Evolutionary conservation across 768 basidiomycete genomes (phyloP), one percentile per base, ranked within the genome.

Genomic region (Pisolithus microcarpus): DNA sequence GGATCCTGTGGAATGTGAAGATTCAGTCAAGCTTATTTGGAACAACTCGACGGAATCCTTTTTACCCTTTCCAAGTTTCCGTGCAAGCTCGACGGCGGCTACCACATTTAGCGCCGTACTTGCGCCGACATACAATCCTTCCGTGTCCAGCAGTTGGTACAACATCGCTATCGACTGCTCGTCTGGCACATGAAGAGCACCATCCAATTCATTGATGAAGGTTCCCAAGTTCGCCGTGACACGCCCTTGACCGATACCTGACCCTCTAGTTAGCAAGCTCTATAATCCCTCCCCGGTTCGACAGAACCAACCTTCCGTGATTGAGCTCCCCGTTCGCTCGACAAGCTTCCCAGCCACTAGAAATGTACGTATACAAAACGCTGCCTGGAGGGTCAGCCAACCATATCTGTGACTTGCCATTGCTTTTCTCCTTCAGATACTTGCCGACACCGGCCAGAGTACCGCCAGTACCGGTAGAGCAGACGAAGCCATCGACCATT

Each of bases 381-480:
- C 90, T 92, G 38, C 96, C 96, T 0, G 96, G 96, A 13, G 96
- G 96, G 62, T 99, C 96, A 13, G 96, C 96, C 30, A 99, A 72
- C 90, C 90, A 98, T 48, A 89, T 76, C 69, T 98, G 87, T 9
- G 85, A 81, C 65, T 80, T 85, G 7, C 86, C 88, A 0, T 57
- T 63, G 55, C 84, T 89, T 71, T 79, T 82, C 71, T 96, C 91
- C 67, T 86, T 87, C 65, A 99, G 65, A 62, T 77, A 89, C 59
- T 79, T 81, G 9, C 93, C 91, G 2, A 81, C 80, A 31, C 96
- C 96, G 7, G 95, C 94, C 16, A 99, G 73, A 0, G 95, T 97
- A 0, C 96, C 96, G 5, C 95, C 96, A 0, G 96, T 99, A 0
- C 96, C 96, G 0, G 96, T 97, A 19, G 91, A 71, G 63, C 94